These are phyloP conservation scores for Globisporangium recalcitrans DNA, from an alignment of 352 stramenopile genomes.

Conservation along the genomic window DNA sequence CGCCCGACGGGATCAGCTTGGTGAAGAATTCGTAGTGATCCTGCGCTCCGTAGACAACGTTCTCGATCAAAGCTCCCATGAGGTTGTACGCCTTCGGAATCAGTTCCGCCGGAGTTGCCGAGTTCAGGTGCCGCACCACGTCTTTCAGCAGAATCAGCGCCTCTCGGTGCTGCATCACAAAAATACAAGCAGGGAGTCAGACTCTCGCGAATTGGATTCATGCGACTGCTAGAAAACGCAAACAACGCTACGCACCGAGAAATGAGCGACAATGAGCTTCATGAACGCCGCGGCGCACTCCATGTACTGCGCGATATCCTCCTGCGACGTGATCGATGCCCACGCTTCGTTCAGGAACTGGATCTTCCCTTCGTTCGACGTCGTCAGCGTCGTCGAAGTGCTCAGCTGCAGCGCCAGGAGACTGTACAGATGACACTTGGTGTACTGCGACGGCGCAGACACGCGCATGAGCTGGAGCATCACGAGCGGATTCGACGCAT, in stretches of 20 bases:
- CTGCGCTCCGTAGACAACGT: constrained; percentile 69
- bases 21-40: constrained; percentile 65
- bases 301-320: constrained; percentile 77
- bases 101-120: constrained; percentile 47
- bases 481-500: constrained; percentile 40
- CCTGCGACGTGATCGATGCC: constrained; percentile 67
- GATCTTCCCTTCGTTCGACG: constrained; percentile 44
- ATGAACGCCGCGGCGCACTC: constrained; percentile 79
- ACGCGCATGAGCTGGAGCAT: constrained; percentile 72
- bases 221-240: too few species aligned
- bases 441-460: constrained; percentile 45
- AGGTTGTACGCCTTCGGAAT: constrained; percentile 64
- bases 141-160: constrained; percentile 82
- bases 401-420: constrained; percentile 61
- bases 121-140: constrained; percentile 77
- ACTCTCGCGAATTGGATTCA: too few species aligned
- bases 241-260: constrained; percentile 45
- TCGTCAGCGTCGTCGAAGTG: constrained; percentile 21
- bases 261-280: constrained; percentile 83
- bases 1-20: constrained; percentile 62
- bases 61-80: constrained; percentile 69
- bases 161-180: constrained; percentile 46
- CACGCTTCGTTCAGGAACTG: constrained; percentile 86
- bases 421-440: constrained; percentile 70
- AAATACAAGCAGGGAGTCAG: neutral